A percentile compares a stretch with the other conserved stretches of the same genome.
phyloP scores from a whole-genome alignment of 1,284 basidiomycete genomes.

The Sporisorium sorghi region DNA sequence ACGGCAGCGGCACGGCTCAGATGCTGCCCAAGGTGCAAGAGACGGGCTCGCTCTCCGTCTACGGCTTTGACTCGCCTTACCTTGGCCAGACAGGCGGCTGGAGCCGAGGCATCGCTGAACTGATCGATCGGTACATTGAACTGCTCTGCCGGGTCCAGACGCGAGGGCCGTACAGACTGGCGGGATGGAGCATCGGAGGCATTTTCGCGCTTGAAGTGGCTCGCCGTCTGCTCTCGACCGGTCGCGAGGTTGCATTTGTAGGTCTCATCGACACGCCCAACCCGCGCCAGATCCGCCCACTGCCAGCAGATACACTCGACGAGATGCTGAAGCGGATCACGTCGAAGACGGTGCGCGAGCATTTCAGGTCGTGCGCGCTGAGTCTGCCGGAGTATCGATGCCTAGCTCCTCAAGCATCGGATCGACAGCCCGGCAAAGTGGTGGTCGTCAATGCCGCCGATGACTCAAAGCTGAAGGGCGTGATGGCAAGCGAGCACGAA shows the following conservation, averaged over 20 bases:
- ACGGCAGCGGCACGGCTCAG: constrained; percentile 38
- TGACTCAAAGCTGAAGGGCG: constrained; percentile 20
- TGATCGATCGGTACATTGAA: constrained; percentile 40
- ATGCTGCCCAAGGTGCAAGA: constrained; percentile 17
- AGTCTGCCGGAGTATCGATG: constrained; percentile 38
- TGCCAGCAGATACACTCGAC: constrained; percentile 36
- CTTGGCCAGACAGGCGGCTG: constrained; percentile 30
- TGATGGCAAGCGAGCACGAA: constrained; percentile 29
- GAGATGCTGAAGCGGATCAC: constrained; percentile 29
- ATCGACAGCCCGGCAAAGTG: constrained; percentile 17
- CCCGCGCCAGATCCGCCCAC: constrained; percentile 35
- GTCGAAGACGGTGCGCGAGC: constrained; percentile 36
- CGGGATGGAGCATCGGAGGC: constrained; percentile 55
- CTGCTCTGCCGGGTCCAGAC: constrained; percentile 28
- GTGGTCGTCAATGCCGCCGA: constrained; percentile 27
- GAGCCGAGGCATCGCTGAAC: constrained; percentile 46
- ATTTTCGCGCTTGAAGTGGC: constrained; percentile 43
- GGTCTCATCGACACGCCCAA: constrained; percentile 43
- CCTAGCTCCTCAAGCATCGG: constrained; percentile 11
- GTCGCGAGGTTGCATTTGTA: constrained; percentile 28
- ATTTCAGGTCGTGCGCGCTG: constrained; percentile 44
- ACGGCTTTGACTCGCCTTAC: constrained; percentile 50
- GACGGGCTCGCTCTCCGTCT: constrained; percentile 21
- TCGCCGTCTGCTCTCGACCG: constrained; percentile 30
- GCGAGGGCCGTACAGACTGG: constrained; percentile 35